Evolutionary conservation across 371 early-diverging fungal species (phyloP).

Genomic region (Umbelopsis sp.): DNA sequence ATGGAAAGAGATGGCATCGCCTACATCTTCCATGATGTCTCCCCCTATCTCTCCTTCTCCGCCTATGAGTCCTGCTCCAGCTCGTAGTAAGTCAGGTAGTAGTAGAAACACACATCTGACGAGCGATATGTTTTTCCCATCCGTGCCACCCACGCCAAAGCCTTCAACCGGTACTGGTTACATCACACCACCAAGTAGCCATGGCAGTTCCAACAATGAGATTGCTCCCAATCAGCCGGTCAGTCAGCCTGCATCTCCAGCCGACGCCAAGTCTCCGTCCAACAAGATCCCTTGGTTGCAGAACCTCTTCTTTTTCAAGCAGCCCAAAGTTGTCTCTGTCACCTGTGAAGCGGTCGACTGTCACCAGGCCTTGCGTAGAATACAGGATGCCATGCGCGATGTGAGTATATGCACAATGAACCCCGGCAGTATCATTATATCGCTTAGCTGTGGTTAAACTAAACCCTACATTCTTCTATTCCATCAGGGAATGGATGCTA

Average conservation of each 20-base stretch:
- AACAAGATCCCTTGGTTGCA: constrained; percentile 43
- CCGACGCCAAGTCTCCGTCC: background rate
- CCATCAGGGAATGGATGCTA: constrained; percentile 4
- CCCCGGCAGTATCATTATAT: no score
- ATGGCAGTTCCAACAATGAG: constrained; percentile 6
- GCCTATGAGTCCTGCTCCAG: constrained; percentile 2
- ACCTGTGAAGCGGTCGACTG: constrained; percentile 8
- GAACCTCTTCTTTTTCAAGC: constrained; percentile 52
- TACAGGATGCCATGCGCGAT: constrained; percentile 10
- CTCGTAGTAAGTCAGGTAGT: background rate
- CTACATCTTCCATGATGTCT: constrained; percentile 9
- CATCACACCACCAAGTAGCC: constrained; percentile 10
- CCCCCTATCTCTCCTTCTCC: constrained; percentile 8
- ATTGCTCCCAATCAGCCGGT: background rate
- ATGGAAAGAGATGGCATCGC: constrained; percentile 4
- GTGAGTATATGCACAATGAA: background rate
- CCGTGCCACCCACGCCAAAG: background rate
- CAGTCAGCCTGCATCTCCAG: background rate
- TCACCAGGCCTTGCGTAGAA: constrained; percentile 3
- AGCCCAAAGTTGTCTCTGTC: constrained; percentile 38
- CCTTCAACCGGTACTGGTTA: background rate
- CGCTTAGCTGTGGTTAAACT: no score
- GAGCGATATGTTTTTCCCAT: background rate
- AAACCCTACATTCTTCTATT: no score
- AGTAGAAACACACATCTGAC: background rate